These are phyloP conservation scores for Torulaspora maleeae DNA, from an alignment of 805 yeast genomes.

Conservation along the genomic window DNA sequence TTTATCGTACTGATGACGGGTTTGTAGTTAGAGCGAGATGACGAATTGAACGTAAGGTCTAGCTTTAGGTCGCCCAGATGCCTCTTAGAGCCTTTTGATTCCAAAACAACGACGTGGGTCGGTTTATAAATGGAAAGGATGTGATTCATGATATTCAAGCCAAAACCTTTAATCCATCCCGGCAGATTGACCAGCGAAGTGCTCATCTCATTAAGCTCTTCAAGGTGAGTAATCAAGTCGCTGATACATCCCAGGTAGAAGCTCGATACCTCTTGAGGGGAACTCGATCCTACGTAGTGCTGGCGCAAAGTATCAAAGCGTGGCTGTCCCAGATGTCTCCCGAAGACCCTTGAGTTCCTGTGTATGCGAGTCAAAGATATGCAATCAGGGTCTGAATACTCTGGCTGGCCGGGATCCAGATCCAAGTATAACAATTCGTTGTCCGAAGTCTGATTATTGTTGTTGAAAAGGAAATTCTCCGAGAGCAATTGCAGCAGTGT, in stretches of 20 bases:
- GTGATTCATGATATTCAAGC: constrained; percentile 56
- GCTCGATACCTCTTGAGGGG: constrained; percentile 64
- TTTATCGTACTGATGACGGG: constrained; percentile 32
- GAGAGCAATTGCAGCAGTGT: constrained; percentile 54
- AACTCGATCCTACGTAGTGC: constrained; percentile 55
- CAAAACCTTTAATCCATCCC: constrained; percentile 90
- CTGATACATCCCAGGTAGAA: constrained; percentile 45
- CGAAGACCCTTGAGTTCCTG: constrained; percentile 20
- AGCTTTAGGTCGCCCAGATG: constrained; percentile 29
- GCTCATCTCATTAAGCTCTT: constrained; percentile 34
- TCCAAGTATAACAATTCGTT: constrained; percentile 52
- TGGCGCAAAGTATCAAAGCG: constrained; percentile 18
- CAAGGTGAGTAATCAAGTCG: constrained; percentile 36
- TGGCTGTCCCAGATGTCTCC: constrained; percentile 26
- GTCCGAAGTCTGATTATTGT: constrained; percentile 13
- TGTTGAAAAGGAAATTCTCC: constrained; percentile 41
- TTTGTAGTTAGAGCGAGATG: constrained; percentile 29
- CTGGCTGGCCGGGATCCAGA: constrained; percentile 88
- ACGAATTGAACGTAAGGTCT: constrained; percentile 27
- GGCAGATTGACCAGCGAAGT: constrained; percentile 69
- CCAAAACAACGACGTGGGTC: constrained; percentile 52
- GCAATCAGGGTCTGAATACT: constrained; percentile 66
- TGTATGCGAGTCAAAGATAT: constrained; percentile 46
- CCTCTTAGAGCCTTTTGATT: constrained; percentile 29
- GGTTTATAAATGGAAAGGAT: constrained; percentile 47